phyloP scores from a whole-genome alignment of 2,329 filamentous ascomycete species.

The Epichloe amarillans region DNA sequence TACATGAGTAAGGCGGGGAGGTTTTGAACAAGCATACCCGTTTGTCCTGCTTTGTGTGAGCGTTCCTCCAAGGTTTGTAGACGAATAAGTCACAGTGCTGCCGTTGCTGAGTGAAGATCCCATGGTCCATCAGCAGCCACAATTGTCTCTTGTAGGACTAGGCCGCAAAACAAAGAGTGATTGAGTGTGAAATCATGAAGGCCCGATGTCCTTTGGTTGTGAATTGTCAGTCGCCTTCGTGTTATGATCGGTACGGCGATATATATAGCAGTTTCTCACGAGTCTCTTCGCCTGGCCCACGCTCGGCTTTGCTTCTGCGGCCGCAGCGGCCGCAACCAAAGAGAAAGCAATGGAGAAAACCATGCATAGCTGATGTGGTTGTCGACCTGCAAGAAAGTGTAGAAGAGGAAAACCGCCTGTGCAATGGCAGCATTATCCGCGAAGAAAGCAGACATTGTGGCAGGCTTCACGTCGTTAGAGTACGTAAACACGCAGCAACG shows the following conservation, averaged over 20 bases:
- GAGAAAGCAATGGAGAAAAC: background rate
- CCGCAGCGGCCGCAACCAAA: background rate
- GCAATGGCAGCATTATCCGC: background rate
- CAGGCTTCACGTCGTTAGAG: too few species aligned
- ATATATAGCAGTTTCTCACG: background rate
- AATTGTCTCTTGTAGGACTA: background rate
- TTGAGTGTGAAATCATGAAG: background rate
- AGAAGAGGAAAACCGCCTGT: background rate
- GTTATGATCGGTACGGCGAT: background rate
- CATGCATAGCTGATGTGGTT: background rate
- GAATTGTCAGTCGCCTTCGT: background rate
- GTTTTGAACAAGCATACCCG: conserved; percentile 17
- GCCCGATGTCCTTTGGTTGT: background rate
- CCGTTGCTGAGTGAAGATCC: background rate
- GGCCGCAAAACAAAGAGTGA: background rate
- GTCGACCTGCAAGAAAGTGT: background rate
- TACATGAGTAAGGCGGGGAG: background rate
- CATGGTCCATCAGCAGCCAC: background rate
- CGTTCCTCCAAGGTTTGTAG: conserved; percentile 2
- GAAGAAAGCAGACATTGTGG: too few species aligned
- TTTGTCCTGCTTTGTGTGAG: conserved; percentile 25
- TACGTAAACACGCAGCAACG: too few species aligned
- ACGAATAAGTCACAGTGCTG: background rate
- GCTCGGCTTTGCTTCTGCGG: background rate
- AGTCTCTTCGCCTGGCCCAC: background rate